Base-by-base conservation (phyloP, 805 yeast species). In the Komagataella populi region DNA sequence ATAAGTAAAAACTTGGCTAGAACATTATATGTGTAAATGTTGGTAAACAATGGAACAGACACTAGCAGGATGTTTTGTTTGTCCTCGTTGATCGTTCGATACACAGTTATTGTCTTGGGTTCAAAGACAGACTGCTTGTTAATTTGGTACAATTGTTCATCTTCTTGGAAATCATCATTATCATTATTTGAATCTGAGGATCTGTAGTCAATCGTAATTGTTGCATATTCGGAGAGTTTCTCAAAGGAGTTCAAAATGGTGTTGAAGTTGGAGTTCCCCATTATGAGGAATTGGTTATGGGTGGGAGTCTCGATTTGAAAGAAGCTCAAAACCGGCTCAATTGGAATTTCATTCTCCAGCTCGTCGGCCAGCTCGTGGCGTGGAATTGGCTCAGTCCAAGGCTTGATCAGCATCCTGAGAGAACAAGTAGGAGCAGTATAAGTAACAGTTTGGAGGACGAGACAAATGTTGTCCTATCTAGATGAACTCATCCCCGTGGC, bases 141-240 rank as follows among this genome's bases (percentile, higher is more conserved):
- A 6, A 44, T 23, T 12, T 62, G 45, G 59, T 76, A 76, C 48
- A 77, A 63, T 56, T 76, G 81, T 53, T 73, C 77, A 50, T 72
- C 76, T 50, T 75, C 80, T 54, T 75, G 77, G 53, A 62, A 74
- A 10, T 56, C 59, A 4, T 46, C 53, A 2, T 57, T 65, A 6
- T 55, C 55, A 1, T 56, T 60, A 1, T 49, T 53, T 1, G 54
- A 49, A 20, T 3, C 52, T 48, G n/a, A 36, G 47, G 20, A 18
- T 17, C 45, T 22, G 56, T 53, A 3, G 14, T 23, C 58, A 53
- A 7, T 39, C 48, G n/a, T 20, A 24, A 43, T n/a, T 36, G 48
- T 5, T 44, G 10, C 52, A 56, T 6, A 5, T 45, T 30, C 16
- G 53, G 10, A 10, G 6, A 30, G 39, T 30, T 30, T 30, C 14